Percentiles rank a stretch among this genome's conserved stretches.
Conservation (phyloP, 371 early-diverging fungal species). For the Thermomucor indicae-seudaticae region DNA sequence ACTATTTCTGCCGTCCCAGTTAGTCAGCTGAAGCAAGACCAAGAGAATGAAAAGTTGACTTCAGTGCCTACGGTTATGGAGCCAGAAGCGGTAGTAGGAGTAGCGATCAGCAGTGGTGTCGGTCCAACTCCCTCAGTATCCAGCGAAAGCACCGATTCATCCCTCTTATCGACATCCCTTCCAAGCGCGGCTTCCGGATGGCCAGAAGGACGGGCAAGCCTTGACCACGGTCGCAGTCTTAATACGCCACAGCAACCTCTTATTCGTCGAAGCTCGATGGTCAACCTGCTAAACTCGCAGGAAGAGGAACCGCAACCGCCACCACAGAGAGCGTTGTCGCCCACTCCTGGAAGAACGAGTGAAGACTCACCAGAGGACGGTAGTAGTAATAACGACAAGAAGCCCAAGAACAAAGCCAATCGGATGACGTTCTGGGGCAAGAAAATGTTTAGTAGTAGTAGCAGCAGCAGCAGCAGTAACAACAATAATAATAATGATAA, state of each 20-base stretch:
- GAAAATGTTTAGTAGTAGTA: constrained; percentile 36
- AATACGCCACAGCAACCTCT: constrained; percentile 25
- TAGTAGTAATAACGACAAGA: constrained; percentile 35
- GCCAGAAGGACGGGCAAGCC: constrained; percentile 2
- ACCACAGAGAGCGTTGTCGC: constrained; percentile 8
- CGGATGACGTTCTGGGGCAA: constrained; percentile 52
- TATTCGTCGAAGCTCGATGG: constrained; percentile 35
- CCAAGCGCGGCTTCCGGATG: not conserved
- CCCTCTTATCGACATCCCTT: constrained; percentile 12
- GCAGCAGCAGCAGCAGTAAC: not conserved
- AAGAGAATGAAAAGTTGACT: too few relatives aligned
- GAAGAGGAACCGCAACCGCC: constrained; percentile 11
- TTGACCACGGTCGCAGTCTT: constrained; percentile 7
- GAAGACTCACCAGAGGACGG: constrained; percentile 10
- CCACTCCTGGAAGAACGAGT: constrained; percentile 9
- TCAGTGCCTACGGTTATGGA: constrained; percentile 11
- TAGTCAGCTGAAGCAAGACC: constrained; percentile 24
- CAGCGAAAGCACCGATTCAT: constrained; percentile 18
- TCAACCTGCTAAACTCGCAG: constrained; percentile 15
- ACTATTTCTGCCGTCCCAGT: constrained; percentile 25
- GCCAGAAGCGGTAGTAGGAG: constrained; percentile 15
- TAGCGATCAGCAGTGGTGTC: constrained; percentile 13
- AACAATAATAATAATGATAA: not conserved
- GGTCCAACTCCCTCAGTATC: constrained; percentile 16
- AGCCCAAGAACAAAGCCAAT: constrained; percentile 38